Evolutionary conservation across 225 moss, liverwort and hornwort species (phyloP).

Genomic region (Lunularia cruciata): DNA sequence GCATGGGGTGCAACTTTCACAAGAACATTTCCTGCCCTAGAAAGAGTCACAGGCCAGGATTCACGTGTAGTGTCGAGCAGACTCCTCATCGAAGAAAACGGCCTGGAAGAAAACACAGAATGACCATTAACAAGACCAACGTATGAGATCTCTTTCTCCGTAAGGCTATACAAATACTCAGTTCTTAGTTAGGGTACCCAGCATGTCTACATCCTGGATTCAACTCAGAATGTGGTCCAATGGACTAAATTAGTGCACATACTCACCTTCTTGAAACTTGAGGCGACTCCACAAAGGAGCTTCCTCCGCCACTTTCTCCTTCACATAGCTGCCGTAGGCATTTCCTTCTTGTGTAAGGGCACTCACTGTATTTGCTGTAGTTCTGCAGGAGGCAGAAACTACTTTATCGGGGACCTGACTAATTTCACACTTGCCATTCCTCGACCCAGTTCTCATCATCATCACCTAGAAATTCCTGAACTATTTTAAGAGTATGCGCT

Average conservation of each 20-base stretch:
- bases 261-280: not conserved
- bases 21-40: conserved; percentile 35
- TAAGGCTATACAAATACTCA: too few species aligned
- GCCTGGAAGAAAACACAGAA: not conserved
- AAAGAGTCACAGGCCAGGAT: conserved; percentile 52
- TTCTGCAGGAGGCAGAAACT: conserved; percentile 48
- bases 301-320: conserved; percentile 44
- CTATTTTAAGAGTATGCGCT: conserved; percentile 39
- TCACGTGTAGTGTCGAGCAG: conserved; percentile 48
- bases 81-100: conserved; percentile 54
- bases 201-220: too few species aligned
- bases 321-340: not conserved
- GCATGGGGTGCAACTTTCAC: conserved; percentile 68
- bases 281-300: not conserved
- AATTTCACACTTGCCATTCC: conserved; percentile 57
- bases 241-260: not conserved
- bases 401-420: conserved; percentile 53
- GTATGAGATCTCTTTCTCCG: too few species aligned
- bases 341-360: conserved; percentile 17
- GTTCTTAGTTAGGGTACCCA: too few species aligned
- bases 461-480: conserved; percentile 45
- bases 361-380: conserved; percentile 54
- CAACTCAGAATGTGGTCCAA: too few species aligned
- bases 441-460: conserved; percentile 27
- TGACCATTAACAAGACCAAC: too few species aligned